Percentiles rank a stretch among this genome's conserved stretches.
phyloP scores from a whole-genome alignment of 805 yeast species.

The Cyberlindnera petersonii region DNA sequence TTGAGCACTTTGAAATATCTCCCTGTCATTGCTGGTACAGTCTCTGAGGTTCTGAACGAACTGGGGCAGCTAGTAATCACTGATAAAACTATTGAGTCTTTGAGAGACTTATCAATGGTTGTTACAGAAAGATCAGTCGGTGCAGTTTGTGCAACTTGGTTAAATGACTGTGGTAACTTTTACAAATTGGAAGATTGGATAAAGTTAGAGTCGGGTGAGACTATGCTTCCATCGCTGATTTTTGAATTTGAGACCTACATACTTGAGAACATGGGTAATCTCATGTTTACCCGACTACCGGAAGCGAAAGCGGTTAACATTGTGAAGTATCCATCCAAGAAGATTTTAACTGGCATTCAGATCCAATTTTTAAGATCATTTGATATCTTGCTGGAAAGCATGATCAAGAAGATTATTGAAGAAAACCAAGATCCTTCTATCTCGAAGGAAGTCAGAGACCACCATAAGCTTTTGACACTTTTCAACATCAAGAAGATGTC shows the following conservation, averaged over 20 bases:
- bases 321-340: conserved; percentile 35
- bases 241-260: conserved; percentile 32
- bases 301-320: conserved; percentile 33
- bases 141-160: conserved; percentile 48
- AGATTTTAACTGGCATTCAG: conserved; percentile 35
- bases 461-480: conserved; percentile 47
- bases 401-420: conserved; percentile 37
- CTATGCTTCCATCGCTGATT: conserved; percentile 35
- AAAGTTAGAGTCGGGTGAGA: conserved; percentile 33
- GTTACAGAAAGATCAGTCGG: conserved; percentile 42
- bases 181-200: conserved; percentile 39
- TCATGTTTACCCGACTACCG: conserved; percentile 34
- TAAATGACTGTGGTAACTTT: conserved; percentile 43
- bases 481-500: conserved; percentile 51
- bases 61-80: conserved; percentile 42
- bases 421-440: conserved; percentile 29
- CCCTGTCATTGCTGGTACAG: conserved; percentile 41
- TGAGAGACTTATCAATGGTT: conserved; percentile 34
- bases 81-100: conserved; percentile 33
- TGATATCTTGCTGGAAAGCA: conserved; percentile 44
- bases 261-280: conserved; percentile 31
- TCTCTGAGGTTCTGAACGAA: conserved; percentile 39
- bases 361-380: conserved; percentile 39
- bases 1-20: conserved; percentile 53
- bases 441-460: conserved; percentile 32